These are phyloP conservation scores for Solanum neorickii DNA, from an alignment of 257 asterid genomes.

Conservation along the genomic window DNA sequence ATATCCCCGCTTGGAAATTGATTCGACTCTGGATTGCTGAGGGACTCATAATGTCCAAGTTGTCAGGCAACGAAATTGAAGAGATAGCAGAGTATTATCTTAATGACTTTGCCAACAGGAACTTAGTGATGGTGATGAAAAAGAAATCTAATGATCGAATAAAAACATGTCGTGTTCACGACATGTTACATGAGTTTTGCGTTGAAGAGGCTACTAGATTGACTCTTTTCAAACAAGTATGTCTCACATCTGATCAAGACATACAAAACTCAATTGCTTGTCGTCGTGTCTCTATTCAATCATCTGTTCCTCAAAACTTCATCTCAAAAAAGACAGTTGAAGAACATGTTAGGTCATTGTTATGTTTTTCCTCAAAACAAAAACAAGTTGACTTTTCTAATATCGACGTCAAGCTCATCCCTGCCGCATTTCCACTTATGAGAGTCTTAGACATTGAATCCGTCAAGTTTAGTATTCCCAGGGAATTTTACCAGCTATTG, in stretches of 20 bases:
- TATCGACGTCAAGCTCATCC: not conserved
- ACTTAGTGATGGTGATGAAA: slow-evolving; percentile 5
- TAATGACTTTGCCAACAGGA: slow-evolving; percentile 2
- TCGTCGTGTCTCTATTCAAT: not conserved
- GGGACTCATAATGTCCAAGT: slow-evolving; percentile 1
- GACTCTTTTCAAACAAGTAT: not conserved
- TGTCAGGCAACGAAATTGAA: not conserved
- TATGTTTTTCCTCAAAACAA: not conserved
- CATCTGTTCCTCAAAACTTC: not conserved
- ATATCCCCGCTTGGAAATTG: slow-evolving; percentile 4
- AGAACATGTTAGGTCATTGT: not conserved
- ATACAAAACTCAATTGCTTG: not conserved
- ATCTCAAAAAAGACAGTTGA: not conserved
- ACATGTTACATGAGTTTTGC: slow-evolving; percentile 17
- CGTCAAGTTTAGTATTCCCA: not conserved
- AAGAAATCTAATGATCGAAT: slow-evolving; percentile 1
- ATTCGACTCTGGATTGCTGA: slow-evolving; percentile 8
- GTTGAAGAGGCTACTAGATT: not conserved
- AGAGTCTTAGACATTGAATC: not conserved
- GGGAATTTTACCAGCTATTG: not conserved
- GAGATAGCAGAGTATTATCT: slow-evolving; percentile 5
- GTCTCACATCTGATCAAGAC: not conserved
- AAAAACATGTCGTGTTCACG: slow-evolving; percentile 7
- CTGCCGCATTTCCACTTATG: not conserved
- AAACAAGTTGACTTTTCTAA: not conserved